These are phyloP conservation scores for Liquidambar formosana DNA, from an alignment of 164 flowering plant species.

Conservation along the genomic window DNA sequence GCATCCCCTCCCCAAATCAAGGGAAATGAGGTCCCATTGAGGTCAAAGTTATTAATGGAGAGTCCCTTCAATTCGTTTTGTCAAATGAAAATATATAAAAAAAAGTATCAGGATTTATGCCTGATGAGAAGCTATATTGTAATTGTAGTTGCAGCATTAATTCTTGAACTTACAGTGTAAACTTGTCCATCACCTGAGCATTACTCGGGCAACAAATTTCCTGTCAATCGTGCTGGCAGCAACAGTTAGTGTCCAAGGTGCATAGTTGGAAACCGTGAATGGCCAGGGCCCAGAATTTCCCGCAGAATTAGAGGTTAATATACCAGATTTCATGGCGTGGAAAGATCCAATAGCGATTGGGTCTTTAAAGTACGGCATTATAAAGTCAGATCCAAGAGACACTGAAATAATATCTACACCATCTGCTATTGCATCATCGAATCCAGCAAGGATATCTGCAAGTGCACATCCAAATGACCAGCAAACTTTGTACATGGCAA, in stretches of 20 bases:
- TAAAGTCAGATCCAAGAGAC: constrained; percentile 21
- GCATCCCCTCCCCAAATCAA: constrained; percentile 51
- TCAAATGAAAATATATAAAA: background rate
- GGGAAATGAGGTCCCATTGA: constrained; percentile 34
- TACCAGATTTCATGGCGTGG: constrained; percentile 42
- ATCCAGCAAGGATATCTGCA: constrained; percentile 32
- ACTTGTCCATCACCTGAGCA: constrained; percentile 37
- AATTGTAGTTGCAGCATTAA: too few species aligned
- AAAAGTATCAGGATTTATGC: too few species aligned
- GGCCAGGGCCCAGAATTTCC: constrained; percentile 33
- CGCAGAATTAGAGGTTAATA: constrained; percentile 32
- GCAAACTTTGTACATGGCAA: constrained; percentile 45
- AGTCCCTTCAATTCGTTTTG: constrained; percentile 33
- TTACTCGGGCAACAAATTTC: constrained; percentile 16
- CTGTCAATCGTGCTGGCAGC: constrained; percentile 44
- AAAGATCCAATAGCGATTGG: constrained; percentile 39
- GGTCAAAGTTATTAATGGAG: constrained; percentile 35
- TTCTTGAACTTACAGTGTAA: constrained; percentile 16
- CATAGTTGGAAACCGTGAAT: constrained; percentile 7
- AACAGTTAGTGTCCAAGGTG: constrained; percentile 40
- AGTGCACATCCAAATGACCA: constrained; percentile 25
- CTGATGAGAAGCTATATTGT: background rate
- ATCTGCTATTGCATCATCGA: constrained; percentile 46
- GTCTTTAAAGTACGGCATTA: constrained; percentile 19
- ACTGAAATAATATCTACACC: constrained; percentile 43